phyloP scores from a whole-genome alignment of 1,284 basidiomycete genomes.

The Ustilago shanxiensis region DNA sequence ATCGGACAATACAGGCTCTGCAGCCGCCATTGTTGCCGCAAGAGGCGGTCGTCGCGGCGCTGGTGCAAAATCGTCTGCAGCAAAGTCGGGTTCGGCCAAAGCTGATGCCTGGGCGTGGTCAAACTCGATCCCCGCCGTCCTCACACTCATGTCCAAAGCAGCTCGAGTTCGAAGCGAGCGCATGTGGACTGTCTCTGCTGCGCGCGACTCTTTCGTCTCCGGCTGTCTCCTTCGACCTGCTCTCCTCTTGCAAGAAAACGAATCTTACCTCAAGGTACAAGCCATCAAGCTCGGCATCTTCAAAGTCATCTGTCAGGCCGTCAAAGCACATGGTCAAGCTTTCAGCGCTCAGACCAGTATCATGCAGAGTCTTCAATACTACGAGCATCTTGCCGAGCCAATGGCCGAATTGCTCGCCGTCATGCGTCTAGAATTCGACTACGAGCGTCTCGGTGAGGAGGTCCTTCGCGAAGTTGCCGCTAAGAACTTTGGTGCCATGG shows the following conservation, averaged over 20 bases:
- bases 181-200: slow-evolving; percentile 62
- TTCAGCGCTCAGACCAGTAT: slow-evolving; percentile 81
- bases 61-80: slow-evolving; percentile 33
- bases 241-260: slow-evolving; percentile 86
- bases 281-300: slow-evolving; percentile 82
- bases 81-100: slow-evolving; percentile 44
- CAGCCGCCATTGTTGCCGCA: slow-evolving; percentile 37
- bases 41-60: slow-evolving; percentile 41
- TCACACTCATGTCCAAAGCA: slow-evolving; percentile 56
- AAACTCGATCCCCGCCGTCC: slow-evolving; percentile 61
- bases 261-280: slow-evolving; percentile 85
- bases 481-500: slow-evolving; percentile 82
- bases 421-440: slow-evolving; percentile 88
- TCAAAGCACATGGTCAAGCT: slow-evolving; percentile 89
- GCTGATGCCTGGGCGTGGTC: slow-evolving; percentile 58
- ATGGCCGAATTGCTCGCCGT: slow-evolving; percentile 90
- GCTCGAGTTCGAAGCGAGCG: slow-evolving; percentile 58
- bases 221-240: slow-evolving; percentile 75
- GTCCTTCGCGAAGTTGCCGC: slow-evolving; percentile 85
- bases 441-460: slow-evolving; percentile 89
- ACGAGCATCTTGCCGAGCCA: slow-evolving; percentile 91
- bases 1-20: slow-evolving; percentile 21
- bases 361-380: slow-evolving; percentile 91
- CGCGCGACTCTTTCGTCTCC: slow-evolving; percentile 65
- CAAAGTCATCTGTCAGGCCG: slow-evolving; percentile 89